Conservation (phyloP, 1,139 yeast species). For the Lodderomyces orthopsilosis region DNA sequence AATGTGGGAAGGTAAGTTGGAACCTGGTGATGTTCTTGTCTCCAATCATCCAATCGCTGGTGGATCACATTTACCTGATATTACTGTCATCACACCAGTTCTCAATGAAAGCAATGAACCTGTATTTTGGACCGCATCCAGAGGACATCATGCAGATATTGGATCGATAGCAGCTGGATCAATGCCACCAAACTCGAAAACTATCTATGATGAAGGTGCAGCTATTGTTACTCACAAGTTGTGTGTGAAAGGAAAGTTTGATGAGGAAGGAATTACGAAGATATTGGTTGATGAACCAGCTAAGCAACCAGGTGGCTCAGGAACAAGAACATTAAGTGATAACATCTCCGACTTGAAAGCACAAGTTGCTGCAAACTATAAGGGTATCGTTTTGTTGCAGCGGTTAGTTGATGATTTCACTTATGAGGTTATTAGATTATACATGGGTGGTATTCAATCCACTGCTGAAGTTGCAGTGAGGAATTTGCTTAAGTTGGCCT, state of each 20-base stretch:
- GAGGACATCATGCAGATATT: slow-evolving; percentile 50
- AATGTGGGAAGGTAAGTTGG: slow-evolving; percentile 57
- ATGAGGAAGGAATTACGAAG: slow-evolving; percentile 39
- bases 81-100: slow-evolving; percentile 73
- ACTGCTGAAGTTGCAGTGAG: slow-evolving; percentile 45
- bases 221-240: slow-evolving; percentile 40
- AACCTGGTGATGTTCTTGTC: slow-evolving; percentile 72
- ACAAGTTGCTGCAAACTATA: slow-evolving; percentile 43
- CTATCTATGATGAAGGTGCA: slow-evolving; percentile 46
- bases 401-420: slow-evolving; percentile 32
- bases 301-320: slow-evolving; percentile 46
- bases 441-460: slow-evolving; percentile 43
- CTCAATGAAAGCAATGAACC: slow-evolving; percentile 30
- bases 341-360: slow-evolving; percentile 45
- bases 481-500: slow-evolving; percentile 35
- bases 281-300: slow-evolving; percentile 43
- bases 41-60: slow-evolving; percentile 81
- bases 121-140: slow-evolving; percentile 44
- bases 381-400: slow-evolving; percentile 36
- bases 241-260: slow-evolving; percentile 36
- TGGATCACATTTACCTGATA: slow-evolving; percentile 82
- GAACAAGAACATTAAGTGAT: slow-evolving; percentile 41
- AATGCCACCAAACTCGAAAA: slow-evolving; percentile 47
- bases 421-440: slow-evolving; percentile 34
- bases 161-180: slow-evolving; percentile 47